phyloP scores from a whole-genome alignment of 73 alveolate species.

The Stentor roeselii region DNA sequence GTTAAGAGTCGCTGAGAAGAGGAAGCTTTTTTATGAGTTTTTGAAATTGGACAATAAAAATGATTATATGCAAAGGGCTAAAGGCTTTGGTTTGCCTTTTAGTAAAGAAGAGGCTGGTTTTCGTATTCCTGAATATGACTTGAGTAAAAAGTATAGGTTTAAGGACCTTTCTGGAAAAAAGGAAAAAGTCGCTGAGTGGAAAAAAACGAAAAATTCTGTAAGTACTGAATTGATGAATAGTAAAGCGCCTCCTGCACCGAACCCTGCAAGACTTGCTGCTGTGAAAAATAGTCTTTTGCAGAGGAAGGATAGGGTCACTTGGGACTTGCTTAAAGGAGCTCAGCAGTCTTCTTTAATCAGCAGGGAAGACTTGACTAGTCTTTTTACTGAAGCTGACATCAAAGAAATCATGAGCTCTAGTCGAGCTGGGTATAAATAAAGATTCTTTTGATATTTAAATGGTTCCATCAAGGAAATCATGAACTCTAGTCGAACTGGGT shows the following conservation, averaged over 20 bases:
- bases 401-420: background rate
- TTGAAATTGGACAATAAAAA: background rate
- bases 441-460: too few species aligned
- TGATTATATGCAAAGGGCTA: conserved; percentile 12
- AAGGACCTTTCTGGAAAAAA: background rate
- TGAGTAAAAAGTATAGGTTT: conserved; percentile 16
- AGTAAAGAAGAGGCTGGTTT: conserved; percentile 16
- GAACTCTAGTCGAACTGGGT: too few species aligned
- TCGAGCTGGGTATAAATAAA: too few species aligned
- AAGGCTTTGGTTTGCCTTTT: conserved; percentile 5
- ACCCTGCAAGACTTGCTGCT: background rate
- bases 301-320: conserved; percentile 15
- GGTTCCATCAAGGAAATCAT: too few species aligned
- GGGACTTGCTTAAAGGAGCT: background rate
- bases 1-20: background rate
- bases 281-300: background rate
- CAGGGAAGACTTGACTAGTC: background rate
- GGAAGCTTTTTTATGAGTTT: background rate
- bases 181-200: conserved; percentile 1
- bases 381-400: background rate
- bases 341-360: background rate
- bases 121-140: conserved; percentile 20
- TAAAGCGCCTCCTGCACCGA: background rate
- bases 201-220: background rate
- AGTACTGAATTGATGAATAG: background rate